Conservation (phyloP, 257 asterid genomes). For the Rehmannia glutinosa region DNA sequence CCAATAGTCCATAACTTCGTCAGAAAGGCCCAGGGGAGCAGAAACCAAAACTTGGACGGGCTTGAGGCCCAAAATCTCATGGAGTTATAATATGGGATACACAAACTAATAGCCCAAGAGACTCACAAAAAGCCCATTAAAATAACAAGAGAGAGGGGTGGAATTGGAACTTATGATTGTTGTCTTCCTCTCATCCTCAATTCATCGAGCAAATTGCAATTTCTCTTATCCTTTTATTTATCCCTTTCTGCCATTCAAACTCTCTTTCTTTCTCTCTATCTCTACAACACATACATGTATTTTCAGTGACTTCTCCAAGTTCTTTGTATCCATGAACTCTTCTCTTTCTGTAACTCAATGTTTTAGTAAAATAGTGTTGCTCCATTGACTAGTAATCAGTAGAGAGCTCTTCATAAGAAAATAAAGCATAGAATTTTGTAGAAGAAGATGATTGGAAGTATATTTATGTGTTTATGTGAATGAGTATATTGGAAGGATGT, state of each 20-base stretch:
- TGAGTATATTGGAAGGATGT: constrained; percentile 47
- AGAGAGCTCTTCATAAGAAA: neutral
- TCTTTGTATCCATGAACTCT: neutral
- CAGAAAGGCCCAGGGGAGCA: neutral
- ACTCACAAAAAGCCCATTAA: constrained; percentile 23
- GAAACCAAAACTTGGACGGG: neutral
- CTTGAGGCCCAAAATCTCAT: neutral
- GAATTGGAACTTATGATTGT: constrained; percentile 13
- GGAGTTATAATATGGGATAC: neutral
- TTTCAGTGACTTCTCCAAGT: neutral
- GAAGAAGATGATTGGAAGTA: constrained; percentile 11
- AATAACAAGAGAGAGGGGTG: neutral
- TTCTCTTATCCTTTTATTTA: constrained; percentile 57
- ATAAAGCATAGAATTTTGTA: neutral
- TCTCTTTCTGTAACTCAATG: too few relatives aligned
- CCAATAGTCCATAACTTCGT: neutral
- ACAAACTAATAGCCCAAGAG: neutral
- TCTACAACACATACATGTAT: neutral
- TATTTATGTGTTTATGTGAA: constrained; percentile 17
- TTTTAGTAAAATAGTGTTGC: constrained; percentile 4
- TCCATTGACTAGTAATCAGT: constrained; percentile 14
- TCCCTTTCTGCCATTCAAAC: constrained; percentile 34
- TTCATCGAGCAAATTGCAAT: constrained; percentile 19
- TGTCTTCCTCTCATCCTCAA: constrained; percentile 48
- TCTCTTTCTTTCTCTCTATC: constrained; percentile 12